These are phyloP conservation scores for Phytophthora pini DNA, from an alignment of 352 stramenopile genomes.

Conservation along the genomic window DNA sequence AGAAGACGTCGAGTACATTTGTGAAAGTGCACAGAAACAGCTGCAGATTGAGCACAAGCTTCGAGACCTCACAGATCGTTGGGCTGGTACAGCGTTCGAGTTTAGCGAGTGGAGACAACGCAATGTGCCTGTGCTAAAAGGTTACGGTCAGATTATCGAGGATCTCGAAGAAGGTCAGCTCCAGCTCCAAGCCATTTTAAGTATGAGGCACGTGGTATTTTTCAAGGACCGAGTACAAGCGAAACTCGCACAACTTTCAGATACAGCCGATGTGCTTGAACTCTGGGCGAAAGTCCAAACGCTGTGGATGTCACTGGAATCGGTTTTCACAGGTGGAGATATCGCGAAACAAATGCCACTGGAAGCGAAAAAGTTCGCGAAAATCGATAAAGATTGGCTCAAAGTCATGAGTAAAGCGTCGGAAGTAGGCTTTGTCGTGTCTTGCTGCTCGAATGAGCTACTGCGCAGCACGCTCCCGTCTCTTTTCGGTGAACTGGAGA, in stretches of 20 bases:
- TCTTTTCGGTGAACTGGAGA: slow-evolving; percentile 90
- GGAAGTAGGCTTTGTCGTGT: slow-evolving; percentile 82
- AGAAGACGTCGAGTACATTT: slow-evolving; percentile 88
- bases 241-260: slow-evolving; percentile 85
- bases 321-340: slow-evolving; percentile 92
- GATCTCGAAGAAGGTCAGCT: slow-evolving; percentile 91
- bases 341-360: slow-evolving; percentile 94
- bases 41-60: slow-evolving; percentile 91
- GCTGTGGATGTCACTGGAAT: slow-evolving; percentile 91
- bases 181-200: slow-evolving; percentile 89
- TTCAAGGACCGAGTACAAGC: slow-evolving; percentile 85
- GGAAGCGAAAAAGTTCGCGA: slow-evolving; percentile 93
- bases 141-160: slow-evolving; percentile 86
- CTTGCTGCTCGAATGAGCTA: slow-evolving; percentile 85
- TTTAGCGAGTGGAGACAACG: slow-evolving; percentile 89
- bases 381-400: slow-evolving; percentile 93
- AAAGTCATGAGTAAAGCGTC: slow-evolving; percentile 89
- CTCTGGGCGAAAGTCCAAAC: slow-evolving; percentile 93
- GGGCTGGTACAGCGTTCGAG: slow-evolving; percentile 78
- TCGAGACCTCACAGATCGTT: slow-evolving; percentile 87
- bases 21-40: slow-evolving; percentile 91
- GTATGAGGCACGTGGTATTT: slow-evolving; percentile 89
- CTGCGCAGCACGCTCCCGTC: slow-evolving; percentile 86
- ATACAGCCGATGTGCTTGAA: slow-evolving; percentile 90
- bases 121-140: slow-evolving; percentile 73